phyloP scores from a whole-genome alignment of 768 basidiomycete genomes.

The Lyophyllum decastes region DNA sequence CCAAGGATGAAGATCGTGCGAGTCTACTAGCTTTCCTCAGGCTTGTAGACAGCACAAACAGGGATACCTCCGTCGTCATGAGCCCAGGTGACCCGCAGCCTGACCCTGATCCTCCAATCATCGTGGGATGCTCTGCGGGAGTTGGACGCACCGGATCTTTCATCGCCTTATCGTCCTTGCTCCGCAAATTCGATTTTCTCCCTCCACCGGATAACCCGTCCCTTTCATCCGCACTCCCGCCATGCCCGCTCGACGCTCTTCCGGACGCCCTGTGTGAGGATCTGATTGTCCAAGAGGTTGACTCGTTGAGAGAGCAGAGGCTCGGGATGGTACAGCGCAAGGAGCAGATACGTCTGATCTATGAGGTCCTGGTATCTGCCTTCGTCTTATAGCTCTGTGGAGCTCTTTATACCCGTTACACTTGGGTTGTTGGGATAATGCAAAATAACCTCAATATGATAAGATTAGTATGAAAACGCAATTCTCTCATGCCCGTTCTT shows the following conservation, averaged over 20 bases:
- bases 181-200: conserved; percentile 60
- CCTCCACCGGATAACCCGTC: conserved; percentile 32
- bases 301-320: conserved; percentile 77
- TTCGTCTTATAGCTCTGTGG: conserved; percentile 8
- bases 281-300: conserved; percentile 69
- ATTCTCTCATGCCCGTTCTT: conserved; percentile 5
- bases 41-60: conserved; percentile 67
- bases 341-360: conserved; percentile 67
- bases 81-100: conserved; percentile 23
- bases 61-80: conserved; percentile 36
- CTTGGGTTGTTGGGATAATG: not conserved
- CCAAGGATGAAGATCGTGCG: conserved; percentile 56
- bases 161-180: conserved; percentile 76
- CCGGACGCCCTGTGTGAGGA: conserved; percentile 52
- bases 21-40: conserved; percentile 61
- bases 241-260: conserved; percentile 61
- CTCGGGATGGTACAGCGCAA: conserved; percentile 79
- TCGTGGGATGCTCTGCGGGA: conserved; percentile 86
- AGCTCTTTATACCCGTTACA: not conserved
- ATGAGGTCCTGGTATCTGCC: conserved; percentile 50
- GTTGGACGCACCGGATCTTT: conserved; percentile 87
- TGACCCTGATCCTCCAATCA: conserved; percentile 72
- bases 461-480: conserved; percentile 1
- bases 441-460: not conserved
- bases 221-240: conserved; percentile 33